These are phyloP conservation scores for Tubosaeta sp. DNA, from an alignment of 768 basidiomycete genomes.

Conservation along the genomic window DNA sequence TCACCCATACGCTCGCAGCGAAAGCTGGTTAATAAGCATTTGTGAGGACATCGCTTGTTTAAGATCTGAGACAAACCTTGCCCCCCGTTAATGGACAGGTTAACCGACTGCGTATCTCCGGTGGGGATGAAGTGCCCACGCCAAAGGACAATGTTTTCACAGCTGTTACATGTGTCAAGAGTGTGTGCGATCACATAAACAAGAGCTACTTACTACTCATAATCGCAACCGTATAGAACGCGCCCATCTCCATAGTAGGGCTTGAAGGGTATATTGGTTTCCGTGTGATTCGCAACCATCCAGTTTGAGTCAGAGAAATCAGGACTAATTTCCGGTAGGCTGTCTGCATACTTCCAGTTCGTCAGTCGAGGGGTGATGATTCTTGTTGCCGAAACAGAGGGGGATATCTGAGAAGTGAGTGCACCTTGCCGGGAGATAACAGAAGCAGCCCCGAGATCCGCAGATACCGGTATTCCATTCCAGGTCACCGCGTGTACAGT, in stretches of 20 bases:
- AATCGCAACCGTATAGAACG: slow-evolving; percentile 83
- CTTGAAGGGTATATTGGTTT: slow-evolving; percentile 67
- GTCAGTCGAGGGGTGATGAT: slow-evolving; percentile 47
- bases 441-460: slow-evolving; percentile 31
- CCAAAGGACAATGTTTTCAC: slow-evolving; percentile 80
- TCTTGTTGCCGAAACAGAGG: slow-evolving; percentile 25
- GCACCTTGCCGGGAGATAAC: slow-evolving; percentile 36
- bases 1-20: slow-evolving; percentile 80
- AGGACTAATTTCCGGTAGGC: slow-evolving; percentile 62
- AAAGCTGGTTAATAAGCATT: slow-evolving; percentile 43
- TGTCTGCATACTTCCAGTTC: slow-evolving; percentile 73
- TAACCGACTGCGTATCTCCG: slow-evolving; percentile 57
- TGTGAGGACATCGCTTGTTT: background rate
- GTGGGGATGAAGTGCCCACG: slow-evolving; percentile 72
- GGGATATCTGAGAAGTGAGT: slow-evolving; percentile 45
- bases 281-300: slow-evolving; percentile 65
- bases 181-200: slow-evolving; percentile 3
- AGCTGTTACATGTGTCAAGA: slow-evolving; percentile 39
- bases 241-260: slow-evolving; percentile 72
- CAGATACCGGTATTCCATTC: slow-evolving; percentile 55
- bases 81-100: slow-evolving; percentile 78
- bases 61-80: slow-evolving; percentile 42
- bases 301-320: slow-evolving; percentile 62
- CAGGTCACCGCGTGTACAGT: slow-evolving; percentile 55
- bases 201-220: slow-evolving; percentile 60